A percentile compares a stretch with the other conserved stretches of the same genome.
Evolutionary conservation across 2,329 filamentous ascomycete species (phyloP).

Genomic region (Penicillium thymicola): DNA sequence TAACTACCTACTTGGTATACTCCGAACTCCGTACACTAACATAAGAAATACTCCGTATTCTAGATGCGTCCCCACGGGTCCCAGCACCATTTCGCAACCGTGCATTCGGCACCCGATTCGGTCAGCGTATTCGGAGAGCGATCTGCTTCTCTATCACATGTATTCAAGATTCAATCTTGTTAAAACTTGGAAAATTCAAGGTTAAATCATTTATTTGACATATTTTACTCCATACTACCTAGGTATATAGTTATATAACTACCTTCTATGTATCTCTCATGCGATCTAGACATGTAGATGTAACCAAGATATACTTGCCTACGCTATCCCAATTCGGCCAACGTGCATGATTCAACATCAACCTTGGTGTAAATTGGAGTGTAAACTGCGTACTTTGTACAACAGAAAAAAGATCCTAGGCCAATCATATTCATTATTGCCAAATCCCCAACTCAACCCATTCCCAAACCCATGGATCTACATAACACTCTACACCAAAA

Average conservation of each 20-base stretch:
- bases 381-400: background rate
- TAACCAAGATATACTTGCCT: background rate
- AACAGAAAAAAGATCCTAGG: background rate
- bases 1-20: background rate
- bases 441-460: background rate
- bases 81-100: background rate
- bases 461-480: background rate
- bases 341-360: slow-evolving; percentile 6
- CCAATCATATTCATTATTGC: background rate
- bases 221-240: background rate
- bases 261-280: too few species aligned
- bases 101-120: background rate
- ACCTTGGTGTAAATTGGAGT: background rate
- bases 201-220: background rate
- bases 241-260: background rate
- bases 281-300: background rate
- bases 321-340: slow-evolving; percentile 1
- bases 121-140: background rate
- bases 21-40: background rate
- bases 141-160: background rate
- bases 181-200: background rate
- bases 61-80: background rate
- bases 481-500: background rate
- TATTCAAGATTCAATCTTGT: background rate
- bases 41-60: background rate